phyloP scores from a whole-genome alignment of 306 rosid genomes.

The Cucumis cinereus region DNA sequence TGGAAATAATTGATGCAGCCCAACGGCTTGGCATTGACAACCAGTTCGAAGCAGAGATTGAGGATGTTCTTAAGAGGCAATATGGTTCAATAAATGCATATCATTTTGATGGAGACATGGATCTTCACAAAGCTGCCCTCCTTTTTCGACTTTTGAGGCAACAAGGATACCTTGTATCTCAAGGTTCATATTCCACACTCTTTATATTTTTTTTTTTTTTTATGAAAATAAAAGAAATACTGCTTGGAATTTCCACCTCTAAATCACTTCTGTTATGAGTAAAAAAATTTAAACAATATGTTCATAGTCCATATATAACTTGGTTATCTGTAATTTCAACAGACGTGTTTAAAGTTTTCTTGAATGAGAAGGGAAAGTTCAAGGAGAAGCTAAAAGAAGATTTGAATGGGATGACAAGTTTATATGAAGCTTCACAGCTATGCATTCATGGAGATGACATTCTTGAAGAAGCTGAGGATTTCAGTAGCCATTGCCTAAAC shows the following conservation, averaged over 20 bases:
- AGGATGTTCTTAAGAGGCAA: conserved; percentile 9
- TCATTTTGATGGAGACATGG: background rate
- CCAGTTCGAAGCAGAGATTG: conserved; percentile 15
- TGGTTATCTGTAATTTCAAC: background rate
- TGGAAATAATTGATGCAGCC: conserved; percentile 25
- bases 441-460: conserved; percentile 14
- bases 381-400: background rate
- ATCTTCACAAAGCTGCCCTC: conserved; percentile 22
- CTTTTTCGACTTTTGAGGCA: conserved; percentile 34
- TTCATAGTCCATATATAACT: too few species aligned
- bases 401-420: conserved; percentile 18
- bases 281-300: too few species aligned
- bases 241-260: too few species aligned
- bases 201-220: too few species aligned
- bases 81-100: background rate
- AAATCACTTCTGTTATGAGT: too few species aligned
- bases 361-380: conserved; percentile 13
- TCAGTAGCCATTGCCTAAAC: background rate
- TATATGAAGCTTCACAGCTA: conserved; percentile 28
- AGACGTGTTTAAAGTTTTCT: conserved; percentile 17
- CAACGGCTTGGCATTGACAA: conserved; percentile 23
- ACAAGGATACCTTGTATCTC: conserved; percentile 17
- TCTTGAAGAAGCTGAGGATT: conserved; percentile 22
- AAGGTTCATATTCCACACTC: background rate
- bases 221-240: too few species aligned